Base-by-base conservation (phyloP, 2,329 filamentous ascomycete genomes). In the Plenodomus tracheiphilus region DNA sequence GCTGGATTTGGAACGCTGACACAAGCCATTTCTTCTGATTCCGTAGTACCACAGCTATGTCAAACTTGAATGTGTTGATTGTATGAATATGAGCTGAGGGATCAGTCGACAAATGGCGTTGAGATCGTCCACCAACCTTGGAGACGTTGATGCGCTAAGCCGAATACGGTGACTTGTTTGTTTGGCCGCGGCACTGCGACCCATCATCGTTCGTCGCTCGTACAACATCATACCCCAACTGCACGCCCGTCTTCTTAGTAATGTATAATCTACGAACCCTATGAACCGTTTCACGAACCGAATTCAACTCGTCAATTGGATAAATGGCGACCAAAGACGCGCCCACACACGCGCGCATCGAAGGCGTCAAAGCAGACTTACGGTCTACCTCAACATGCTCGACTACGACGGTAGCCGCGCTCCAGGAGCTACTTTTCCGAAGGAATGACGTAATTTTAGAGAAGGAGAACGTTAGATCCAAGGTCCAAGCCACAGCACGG, bases 351-450 rank as follows among this genome's bases (percentile, higher is more conserved):
- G 78, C 45, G 47, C 74, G 75, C 56, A 74, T 75, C 57, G 77
- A 80, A 49, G 74, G 70, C 47, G 73, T 81, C 64, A 79, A 77
- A 63, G 66, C 64, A 56, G 75, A 78, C 43, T 71, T 81, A 34
- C 63, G 68, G 41, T 77, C 77, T 17, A 73, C 74, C 56, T 66
- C 76, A 43, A 79, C 78, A 59, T 82, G 79, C 58, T 75, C 78
- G 22, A 68, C 76, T 13, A 62, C 74, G 10, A 81, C 77, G 2
- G 71, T 75, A 4, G 65, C 71, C 39, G 63, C 74, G 18, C 73
- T 83, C 45, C 79, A 75, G 55, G 71, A 74, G 11, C 62, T 83
- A 15, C 69, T 83, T 0, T 43, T 54, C 6, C 54, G 50, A 22
- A 59, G 58, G 11, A 58, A 73, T 15, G 68, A 75, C 20, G 74